Evolutionary conservation across 2,329 filamentous ascomycete species (phyloP).

Genomic region (Teratosphaeria viscida): DNA sequence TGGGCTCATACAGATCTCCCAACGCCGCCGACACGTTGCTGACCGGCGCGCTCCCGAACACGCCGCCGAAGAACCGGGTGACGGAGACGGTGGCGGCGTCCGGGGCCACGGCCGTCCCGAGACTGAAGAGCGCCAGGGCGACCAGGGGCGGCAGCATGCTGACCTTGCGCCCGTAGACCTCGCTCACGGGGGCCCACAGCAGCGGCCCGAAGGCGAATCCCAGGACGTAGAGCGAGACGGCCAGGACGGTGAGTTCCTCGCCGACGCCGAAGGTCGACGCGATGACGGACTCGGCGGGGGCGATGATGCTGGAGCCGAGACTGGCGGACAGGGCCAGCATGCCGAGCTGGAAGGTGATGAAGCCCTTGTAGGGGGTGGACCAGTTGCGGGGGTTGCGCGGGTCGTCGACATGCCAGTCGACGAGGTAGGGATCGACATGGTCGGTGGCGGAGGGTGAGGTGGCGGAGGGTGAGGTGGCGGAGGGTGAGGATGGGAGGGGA

Average conservation of each 20-base stretch:
- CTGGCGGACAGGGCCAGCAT: conserved; percentile 42
- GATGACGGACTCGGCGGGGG: conserved; percentile 36
- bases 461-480: no score
- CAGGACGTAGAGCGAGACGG: conserved; percentile 38
- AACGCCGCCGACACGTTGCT: conserved; percentile 35
- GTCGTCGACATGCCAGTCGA: conserved; percentile 26
- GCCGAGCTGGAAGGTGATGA: conserved; percentile 40
- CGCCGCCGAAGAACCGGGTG: conserved; percentile 35
- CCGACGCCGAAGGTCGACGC: conserved; percentile 34
- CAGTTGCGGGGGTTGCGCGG: conserved; percentile 40
- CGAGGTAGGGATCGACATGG: conserved; percentile 10
- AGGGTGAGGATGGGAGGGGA: no score
- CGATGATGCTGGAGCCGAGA: conserved; percentile 41
- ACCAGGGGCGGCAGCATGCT: conserved; percentile 36
- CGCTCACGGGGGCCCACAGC: conserved; percentile 25
- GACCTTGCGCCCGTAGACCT: conserved; percentile 33
- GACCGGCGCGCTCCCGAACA: conserved; percentile 36
- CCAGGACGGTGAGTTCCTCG: conserved; percentile 35
- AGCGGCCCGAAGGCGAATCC: conserved; percentile 34
- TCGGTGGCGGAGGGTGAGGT: no score
- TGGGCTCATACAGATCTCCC: conserved; percentile 33
- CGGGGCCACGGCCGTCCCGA: conserved; percentile 34
- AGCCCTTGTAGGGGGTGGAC: conserved; percentile 33
- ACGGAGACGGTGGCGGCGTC: conserved; percentile 29
- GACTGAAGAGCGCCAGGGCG: conserved; percentile 35